phyloP scores from a whole-genome alignment of 306 rosid species.

The Gastrolobium bilobum region DNA sequence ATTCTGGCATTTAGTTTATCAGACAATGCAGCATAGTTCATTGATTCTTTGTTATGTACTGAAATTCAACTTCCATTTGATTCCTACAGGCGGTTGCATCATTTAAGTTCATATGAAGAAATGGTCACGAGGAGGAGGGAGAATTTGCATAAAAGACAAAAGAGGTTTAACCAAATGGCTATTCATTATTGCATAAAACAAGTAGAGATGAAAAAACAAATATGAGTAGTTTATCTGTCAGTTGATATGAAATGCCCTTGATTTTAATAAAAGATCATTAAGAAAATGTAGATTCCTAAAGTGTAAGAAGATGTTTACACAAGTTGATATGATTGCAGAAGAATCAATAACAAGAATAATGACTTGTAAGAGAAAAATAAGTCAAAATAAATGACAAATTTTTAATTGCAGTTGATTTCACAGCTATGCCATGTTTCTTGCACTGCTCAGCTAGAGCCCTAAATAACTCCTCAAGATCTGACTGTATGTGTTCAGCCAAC shows the following conservation, averaged over 20 bases:
- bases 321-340: not conserved
- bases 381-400: slow-evolving; percentile 23
- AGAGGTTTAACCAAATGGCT: not conserved
- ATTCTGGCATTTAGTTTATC: slow-evolving; percentile 6
- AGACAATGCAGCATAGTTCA: not conserved
- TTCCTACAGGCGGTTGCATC: slow-evolving; percentile 82
- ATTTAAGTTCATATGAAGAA: slow-evolving; percentile 68
- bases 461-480: slow-evolving; percentile 84
- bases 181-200: not conserved
- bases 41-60: slow-evolving; percentile 25
- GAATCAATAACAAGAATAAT: slow-evolving; percentile 30
- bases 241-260: slow-evolving; percentile 34
- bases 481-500: slow-evolving; percentile 85
- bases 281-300: slow-evolving; percentile 30
- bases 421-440: slow-evolving; percentile 83
- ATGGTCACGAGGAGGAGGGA: not conserved
- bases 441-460: slow-evolving; percentile 85
- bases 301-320: slow-evolving; percentile 24
- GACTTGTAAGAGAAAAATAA: slow-evolving; percentile 23
- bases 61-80: slow-evolving; percentile 42
- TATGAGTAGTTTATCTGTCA: slow-evolving; percentile 28
- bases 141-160: not conserved
- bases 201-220: not conserved
- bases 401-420: slow-evolving; percentile 70
- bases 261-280: not conserved